Evolutionary conservation across 768 basidiomycete species (phyloP), one percentile per base, ranked within the genome.

Genomic region (Serendipita indica): DNA sequence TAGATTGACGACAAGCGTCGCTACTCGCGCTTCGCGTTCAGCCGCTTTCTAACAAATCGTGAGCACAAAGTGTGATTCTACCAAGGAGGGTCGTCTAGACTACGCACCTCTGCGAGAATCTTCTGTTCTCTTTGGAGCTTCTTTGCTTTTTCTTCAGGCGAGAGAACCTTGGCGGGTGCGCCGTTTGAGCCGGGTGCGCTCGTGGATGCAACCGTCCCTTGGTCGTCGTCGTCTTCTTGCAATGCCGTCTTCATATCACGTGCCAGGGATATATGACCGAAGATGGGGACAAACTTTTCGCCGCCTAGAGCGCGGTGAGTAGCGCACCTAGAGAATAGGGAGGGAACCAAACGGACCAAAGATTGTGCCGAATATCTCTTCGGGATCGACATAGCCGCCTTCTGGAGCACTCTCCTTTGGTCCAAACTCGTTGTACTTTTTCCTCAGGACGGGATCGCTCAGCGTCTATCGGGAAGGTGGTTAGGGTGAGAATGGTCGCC

Each of bases 361-460:
- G 33, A 68, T 41, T 3, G 59, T 64, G 28, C 60, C 37, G 49
- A 68, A 68, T 39, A 68, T 64, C n/a, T 63, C 67, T n/a, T 43
- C 41, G 6, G 90, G 90, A 69, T 94, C 90, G 54, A 91, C 83
- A 64, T 80, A 89, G 2, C 88, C 89, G 30, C 88, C 89, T 60
- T 90, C 89, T 0, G 85, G 82, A 10, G 76, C 82, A 57, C 80
- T 86, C 72, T 85, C 88, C 70, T 85, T 87, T 0, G 85, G 75
- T 1, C 89, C 91, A 67, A 91, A 93, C 59, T 89, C 87, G 70
- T 94, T 92, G 72, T 93, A 94, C 67, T 90, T 89, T 63, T 78
- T 77, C 13, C 90, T 80, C 6, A 90, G 77, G 1, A 64, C 71
- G 2, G 82, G 79, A 62, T 92, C 89, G 1, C 86, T 89, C 3